A percentile compares a stretch with the other conserved stretches of the same genome.
These are phyloP conservation scores for Cercospora citrullina DNA, from an alignment of 2,329 filamentous ascomycete species.

Conservation along the genomic window DNA sequence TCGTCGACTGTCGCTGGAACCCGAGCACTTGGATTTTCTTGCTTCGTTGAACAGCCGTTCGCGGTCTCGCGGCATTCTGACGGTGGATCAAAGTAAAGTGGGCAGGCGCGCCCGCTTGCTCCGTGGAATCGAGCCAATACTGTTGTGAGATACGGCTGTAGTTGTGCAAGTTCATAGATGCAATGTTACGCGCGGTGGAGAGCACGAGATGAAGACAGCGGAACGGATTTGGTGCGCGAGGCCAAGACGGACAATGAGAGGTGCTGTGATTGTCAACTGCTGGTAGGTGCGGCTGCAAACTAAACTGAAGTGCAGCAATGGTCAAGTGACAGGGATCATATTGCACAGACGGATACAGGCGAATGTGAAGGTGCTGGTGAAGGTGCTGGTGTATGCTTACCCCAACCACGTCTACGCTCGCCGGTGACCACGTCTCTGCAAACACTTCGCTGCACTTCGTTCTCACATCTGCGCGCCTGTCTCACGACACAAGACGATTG, in stretches of 20 bases:
- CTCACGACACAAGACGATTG: background rate
- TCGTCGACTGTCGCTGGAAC: conserved; percentile 16
- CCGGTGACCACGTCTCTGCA: background rate
- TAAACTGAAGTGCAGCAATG: background rate
- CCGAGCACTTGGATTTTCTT: conserved; percentile 13
- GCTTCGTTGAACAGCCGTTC: conserved; percentile 23
- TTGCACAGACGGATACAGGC: background rate
- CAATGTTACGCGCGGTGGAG: background rate
- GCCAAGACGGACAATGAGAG: background rate
- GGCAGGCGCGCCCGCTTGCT: background rate
- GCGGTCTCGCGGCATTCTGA: conserved; percentile 14
- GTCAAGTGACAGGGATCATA: background rate
- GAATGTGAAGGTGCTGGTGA: conserved; percentile 1
- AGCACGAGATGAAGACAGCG: background rate
- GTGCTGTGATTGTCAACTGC: background rate
- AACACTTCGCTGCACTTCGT: background rate
- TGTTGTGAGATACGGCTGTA: conserved; percentile 8
- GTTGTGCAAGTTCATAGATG: conserved; percentile 13
- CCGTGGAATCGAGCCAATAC: conserved; percentile 3
- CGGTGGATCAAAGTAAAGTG: background rate
- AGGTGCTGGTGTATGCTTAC: background rate
- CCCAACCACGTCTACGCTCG: background rate
- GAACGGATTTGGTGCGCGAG: background rate
- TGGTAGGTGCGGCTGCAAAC: conserved; percentile 2
- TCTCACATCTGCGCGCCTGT: background rate